phyloP scores from a whole-genome alignment of 345 rosid genomes.

The Rubroshorea leprosula region DNA sequence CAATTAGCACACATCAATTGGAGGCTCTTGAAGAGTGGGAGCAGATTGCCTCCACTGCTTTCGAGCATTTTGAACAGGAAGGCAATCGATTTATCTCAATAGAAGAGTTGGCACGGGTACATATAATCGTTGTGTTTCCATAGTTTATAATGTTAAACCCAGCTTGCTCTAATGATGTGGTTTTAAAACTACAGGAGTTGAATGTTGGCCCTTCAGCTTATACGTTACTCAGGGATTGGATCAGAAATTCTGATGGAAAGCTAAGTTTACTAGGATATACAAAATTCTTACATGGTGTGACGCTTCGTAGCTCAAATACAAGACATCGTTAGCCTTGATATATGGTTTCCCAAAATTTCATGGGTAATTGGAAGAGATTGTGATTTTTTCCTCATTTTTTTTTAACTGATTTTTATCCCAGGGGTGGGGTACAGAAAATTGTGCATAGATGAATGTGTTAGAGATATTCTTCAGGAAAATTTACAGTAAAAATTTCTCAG shows the following conservation, averaged over 20 bases:
- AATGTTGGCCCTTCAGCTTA: slow-evolving; percentile 78
- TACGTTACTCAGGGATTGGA: slow-evolving; percentile 69
- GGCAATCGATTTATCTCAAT: slow-evolving; percentile 68
- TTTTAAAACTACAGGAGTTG: slow-evolving; percentile 68
- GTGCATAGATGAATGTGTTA: slow-evolving; percentile 27
- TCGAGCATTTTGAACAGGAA: slow-evolving; percentile 64
- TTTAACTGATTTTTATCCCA: too few species aligned
- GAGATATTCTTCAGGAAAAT: slow-evolving; percentile 14
- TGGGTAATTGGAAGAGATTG: not conserved
- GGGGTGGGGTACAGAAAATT: slow-evolving; percentile 24
- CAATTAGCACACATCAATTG: slow-evolving; percentile 61
- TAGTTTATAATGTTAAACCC: too few species aligned
- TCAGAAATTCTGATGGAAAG: slow-evolving; percentile 75
- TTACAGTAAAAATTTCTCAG: slow-evolving; percentile 12
- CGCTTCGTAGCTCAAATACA: slow-evolving; percentile 63
- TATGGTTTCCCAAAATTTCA: slow-evolving; percentile 11
- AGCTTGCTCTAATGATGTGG: too few species aligned
- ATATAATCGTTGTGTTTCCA: slow-evolving; percentile 17
- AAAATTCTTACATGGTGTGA: slow-evolving; percentile 81
- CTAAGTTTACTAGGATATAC: slow-evolving; percentile 76
- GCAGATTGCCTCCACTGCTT: slow-evolving; percentile 53
- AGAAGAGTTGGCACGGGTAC: slow-evolving; percentile 73
- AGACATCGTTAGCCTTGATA: slow-evolving; percentile 53
- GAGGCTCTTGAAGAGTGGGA: slow-evolving; percentile 82
- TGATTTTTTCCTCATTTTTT: not conserved